Percentiles rank a stretch among this genome's conserved stretches.
Evolutionary conservation across 805 yeast genomes (phyloP).

Genomic region (Debaryomyces hansenii): DNA sequence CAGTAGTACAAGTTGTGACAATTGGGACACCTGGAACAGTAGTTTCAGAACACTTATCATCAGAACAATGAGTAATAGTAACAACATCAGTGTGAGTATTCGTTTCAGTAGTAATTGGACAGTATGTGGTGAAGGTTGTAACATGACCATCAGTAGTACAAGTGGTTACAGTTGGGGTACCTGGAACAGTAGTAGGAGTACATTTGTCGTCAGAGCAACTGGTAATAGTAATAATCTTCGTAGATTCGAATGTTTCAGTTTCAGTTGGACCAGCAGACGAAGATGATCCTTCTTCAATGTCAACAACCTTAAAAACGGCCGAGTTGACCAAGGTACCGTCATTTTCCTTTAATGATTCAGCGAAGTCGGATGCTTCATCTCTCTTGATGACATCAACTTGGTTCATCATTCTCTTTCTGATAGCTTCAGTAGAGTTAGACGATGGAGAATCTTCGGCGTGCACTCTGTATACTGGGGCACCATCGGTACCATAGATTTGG

Average conservation of each 20-base stretch:
- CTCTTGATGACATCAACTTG: slow-evolving; percentile 23
- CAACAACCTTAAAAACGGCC: slow-evolving; percentile 17
- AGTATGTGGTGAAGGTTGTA: slow-evolving; percentile 36
- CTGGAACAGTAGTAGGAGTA: slow-evolving; percentile 25
- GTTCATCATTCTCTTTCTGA: slow-evolving; percentile 37
- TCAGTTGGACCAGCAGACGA: slow-evolving; percentile 27
- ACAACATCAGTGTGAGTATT: slow-evolving; percentile 8
- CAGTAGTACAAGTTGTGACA: slow-evolving; percentile 10
- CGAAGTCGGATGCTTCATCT: slow-evolving; percentile 27
- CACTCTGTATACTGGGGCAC: slow-evolving; percentile 28
- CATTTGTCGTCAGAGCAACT: slow-evolving; percentile 34
- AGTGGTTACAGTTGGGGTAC: slow-evolving; percentile 27
- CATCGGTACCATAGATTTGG: slow-evolving; percentile 21
- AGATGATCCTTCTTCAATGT: slow-evolving; percentile 5
- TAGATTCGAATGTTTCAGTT: slow-evolving; percentile 14
- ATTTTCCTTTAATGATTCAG: slow-evolving; percentile 18
- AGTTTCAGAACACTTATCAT: slow-evolving; percentile 19
- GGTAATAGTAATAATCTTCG: slow-evolving; percentile 33
- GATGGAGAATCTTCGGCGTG: slow-evolving; percentile 25
- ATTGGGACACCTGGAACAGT: slow-evolving; percentile 4
- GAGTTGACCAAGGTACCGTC: slow-evolving; percentile 24
- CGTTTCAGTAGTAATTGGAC: slow-evolving; percentile 21
- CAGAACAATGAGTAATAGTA: slow-evolving; percentile 19
- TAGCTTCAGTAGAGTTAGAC: slow-evolving; percentile 40
- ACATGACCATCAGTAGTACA: slow-evolving; percentile 23